Conservation (phyloP, 1,139 yeast species). For the Saccharomyces hybrid region DNA sequence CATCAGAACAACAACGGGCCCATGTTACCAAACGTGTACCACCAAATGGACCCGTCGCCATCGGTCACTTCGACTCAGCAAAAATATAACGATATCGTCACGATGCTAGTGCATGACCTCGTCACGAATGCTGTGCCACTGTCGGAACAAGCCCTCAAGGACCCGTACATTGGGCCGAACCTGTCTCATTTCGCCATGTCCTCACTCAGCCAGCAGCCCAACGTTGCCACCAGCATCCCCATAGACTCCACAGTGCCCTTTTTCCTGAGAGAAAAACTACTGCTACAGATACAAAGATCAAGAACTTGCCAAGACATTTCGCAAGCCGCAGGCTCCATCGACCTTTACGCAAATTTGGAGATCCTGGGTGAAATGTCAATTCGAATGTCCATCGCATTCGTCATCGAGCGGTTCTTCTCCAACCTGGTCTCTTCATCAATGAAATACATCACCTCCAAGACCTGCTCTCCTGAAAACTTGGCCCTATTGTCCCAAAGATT, state of each 20-base stretch:
- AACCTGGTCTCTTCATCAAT: constrained; percentile 42
- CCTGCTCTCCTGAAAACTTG: constrained; percentile 31
- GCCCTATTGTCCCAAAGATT: constrained; percentile 17
- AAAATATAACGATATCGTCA: constrained; percentile 22
- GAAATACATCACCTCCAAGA: constrained; percentile 49
- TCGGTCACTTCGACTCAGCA: constrained; percentile 5
- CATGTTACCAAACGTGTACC: background rate
- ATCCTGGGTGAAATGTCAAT: constrained; percentile 52
- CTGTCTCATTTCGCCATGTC: constrained; percentile 26
- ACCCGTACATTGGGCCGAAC: constrained; percentile 15
- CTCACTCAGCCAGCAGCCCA: constrained; percentile 19
- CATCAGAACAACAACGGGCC: background rate
- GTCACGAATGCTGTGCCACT: constrained; percentile 25
- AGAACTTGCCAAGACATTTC: constrained; percentile 55
- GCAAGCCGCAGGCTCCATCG: constrained; percentile 29
- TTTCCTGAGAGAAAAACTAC: constrained; percentile 31
- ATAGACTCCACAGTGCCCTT: constrained; percentile 15
- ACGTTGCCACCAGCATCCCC: background rate
- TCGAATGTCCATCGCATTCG: constrained; percentile 48
- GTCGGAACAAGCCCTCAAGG: constrained; percentile 21
- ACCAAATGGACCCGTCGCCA: constrained; percentile 1
- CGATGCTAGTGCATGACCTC: constrained; percentile 22
- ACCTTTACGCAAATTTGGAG: constrained; percentile 37
- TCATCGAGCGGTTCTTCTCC: constrained; percentile 50
- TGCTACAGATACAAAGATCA: constrained; percentile 50